phyloP scores from a whole-genome alignment of 768 basidiomycete species.

The Pleurotus giganteus region DNA sequence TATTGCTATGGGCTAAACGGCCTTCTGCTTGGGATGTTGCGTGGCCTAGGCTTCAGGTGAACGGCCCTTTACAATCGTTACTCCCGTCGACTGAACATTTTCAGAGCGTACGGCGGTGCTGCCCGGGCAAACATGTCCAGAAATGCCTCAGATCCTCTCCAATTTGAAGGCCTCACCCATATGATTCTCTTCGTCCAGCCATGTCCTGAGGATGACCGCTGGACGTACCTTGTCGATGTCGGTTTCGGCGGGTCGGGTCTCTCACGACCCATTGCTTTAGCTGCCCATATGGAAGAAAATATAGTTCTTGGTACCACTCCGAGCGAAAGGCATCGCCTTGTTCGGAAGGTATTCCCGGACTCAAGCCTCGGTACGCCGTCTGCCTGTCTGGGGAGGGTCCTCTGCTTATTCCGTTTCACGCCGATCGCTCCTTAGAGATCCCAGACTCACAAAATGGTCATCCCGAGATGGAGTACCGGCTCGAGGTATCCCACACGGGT shows the following conservation, averaged over 20 bases:
- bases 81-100: not conserved
- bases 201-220: conserved; percentile 16
- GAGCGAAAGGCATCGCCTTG: conserved; percentile 23
- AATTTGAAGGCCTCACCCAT: conserved; percentile 19
- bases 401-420: not conserved
- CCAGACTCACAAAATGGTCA: not conserved
- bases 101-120: conserved; percentile 24
- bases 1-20: conserved; percentile 30
- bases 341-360: conserved; percentile 12
- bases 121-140: conserved; percentile 25
- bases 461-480: conserved; percentile 4
- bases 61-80: not conserved
- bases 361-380: conserved; percentile 19
- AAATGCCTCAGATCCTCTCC: not conserved
- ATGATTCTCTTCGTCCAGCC: conserved; percentile 32
- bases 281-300: conserved; percentile 16
- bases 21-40: conserved; percentile 24
- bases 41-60: conserved; percentile 27
- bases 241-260: conserved; percentile 26
- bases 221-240: conserved; percentile 30
- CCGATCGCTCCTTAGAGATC: not conserved
- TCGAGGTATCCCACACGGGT: conserved; percentile 4
- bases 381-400: not conserved
- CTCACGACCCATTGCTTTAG: conserved; percentile 27
- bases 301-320: conserved; percentile 19